Conservation (phyloP, 257 asterid species). For the Solanum chilense region DNA sequence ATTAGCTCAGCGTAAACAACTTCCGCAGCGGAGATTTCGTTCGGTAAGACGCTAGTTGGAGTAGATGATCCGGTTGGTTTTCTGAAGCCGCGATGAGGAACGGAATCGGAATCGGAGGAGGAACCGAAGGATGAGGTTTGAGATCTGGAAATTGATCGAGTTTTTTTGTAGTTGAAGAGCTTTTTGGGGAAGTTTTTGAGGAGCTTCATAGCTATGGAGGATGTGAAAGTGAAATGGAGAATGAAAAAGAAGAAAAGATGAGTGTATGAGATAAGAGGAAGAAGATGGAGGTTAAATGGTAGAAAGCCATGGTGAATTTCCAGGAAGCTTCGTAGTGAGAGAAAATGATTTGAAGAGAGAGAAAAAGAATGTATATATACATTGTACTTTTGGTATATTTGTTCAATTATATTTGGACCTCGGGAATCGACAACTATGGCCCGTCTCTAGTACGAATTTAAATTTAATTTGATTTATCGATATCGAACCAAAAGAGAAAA, state of each 20-base stretch:
- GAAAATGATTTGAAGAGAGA: background rate
- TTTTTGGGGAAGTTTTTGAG: conserved; percentile 35
- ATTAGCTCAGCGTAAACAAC: conserved; percentile 26
- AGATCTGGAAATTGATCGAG: conserved; percentile 14
- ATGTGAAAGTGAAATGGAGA: background rate
- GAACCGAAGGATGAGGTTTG: conserved; percentile 18
- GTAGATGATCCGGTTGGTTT: conserved; percentile 25
- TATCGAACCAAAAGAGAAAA: too few species aligned
- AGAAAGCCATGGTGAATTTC: conserved; percentile 39
- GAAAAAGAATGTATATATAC: background rate
- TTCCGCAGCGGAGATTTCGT: conserved; percentile 18
- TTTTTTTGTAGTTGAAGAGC: conserved; percentile 17
- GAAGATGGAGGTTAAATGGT: conserved; percentile 5
- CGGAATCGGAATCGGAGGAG: background rate
- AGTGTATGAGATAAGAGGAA: background rate
- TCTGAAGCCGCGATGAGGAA: background rate
- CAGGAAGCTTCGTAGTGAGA: conserved; percentile 50
- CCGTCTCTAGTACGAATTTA: fast-evolving
- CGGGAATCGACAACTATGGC: background rate
- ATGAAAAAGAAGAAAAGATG: background rate
- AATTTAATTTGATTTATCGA: fast-evolving
- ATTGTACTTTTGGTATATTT: background rate
- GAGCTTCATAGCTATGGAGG: conserved; percentile 28
- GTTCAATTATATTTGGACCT: background rate
- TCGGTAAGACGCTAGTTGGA: conserved; percentile 71